Conservation (phyloP, 805 yeast genomes). For the Priceomyces fermenticarens region DNA sequence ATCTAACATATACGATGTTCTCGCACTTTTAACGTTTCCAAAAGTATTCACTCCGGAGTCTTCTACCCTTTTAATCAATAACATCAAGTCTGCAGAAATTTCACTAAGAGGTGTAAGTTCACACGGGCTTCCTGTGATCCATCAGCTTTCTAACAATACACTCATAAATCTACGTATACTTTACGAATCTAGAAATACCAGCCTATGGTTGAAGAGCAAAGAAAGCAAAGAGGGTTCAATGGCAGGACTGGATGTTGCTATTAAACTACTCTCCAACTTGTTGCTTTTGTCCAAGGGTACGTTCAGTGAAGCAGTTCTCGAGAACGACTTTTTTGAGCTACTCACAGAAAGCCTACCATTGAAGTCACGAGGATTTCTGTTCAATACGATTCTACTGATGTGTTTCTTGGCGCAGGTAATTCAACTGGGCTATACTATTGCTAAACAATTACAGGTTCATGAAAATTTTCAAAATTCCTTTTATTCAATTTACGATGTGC, state of each 20-base stretch:
- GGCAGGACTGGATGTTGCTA: slow-evolving; percentile 13
- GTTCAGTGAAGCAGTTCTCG: slow-evolving; percentile 33
- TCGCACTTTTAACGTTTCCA: slow-evolving; percentile 37
- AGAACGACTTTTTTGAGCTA: slow-evolving; percentile 51
- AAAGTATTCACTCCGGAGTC: slow-evolving; percentile 34
- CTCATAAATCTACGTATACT: slow-evolving; percentile 55
- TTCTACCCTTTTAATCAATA: slow-evolving; percentile 44
- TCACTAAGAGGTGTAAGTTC: slow-evolving; percentile 52
- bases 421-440: slow-evolving; percentile 36
- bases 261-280: slow-evolving; percentile 30
- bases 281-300: slow-evolving; percentile 28
- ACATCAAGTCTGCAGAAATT: slow-evolving; percentile 65
- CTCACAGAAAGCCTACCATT: slow-evolving; percentile 50
- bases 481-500: slow-evolving; percentile 35
- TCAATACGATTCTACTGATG: slow-evolving; percentile 45
- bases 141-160: slow-evolving; percentile 61
- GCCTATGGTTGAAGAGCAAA: slow-evolving; percentile 31
- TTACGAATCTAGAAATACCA: slow-evolving; percentile 37
- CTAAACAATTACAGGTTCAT: slow-evolving; percentile 24
- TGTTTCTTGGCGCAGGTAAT: slow-evolving; percentile 54
- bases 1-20: slow-evolving; percentile 32
- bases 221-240: slow-evolving; percentile 22
- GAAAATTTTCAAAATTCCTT: slow-evolving; percentile 20
- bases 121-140: slow-evolving; percentile 43
- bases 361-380: slow-evolving; percentile 41